Evolutionary conservation across 495 filamentous ascomycete species (phyloP), one percentile per base, ranked within the genome.

Genomic region (Lasiosphaeris hirsuta): DNA sequence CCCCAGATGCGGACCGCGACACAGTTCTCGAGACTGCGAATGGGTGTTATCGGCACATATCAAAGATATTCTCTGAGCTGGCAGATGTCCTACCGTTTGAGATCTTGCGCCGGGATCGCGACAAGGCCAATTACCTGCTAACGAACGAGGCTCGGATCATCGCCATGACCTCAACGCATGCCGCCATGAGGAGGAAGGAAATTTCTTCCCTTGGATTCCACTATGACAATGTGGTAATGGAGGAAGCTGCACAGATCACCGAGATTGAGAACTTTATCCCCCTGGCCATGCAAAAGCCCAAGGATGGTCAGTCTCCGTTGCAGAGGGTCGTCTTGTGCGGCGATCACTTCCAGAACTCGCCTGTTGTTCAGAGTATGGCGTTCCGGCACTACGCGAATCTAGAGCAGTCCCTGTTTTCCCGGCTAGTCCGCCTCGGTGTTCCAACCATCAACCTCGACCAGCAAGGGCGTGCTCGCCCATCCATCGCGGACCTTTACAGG

Each of bases 171-270:
- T 91, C 90, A 3, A 99, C 94, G 1, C 94, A 99, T 73, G 95
- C 94, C 10, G 94, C 94, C n/a, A 99, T 98, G 87, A 86, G 92
- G 56, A 81, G 92, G 47, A 85, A 89, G 58, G 94, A 97, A 64
- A 99, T 99, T 63, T 86, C 90, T 0, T 80, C 83, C 15, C 79
- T 97, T 43, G 95, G 94, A 6, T 97, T 99, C 78, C 89, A 91
- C 61, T 99, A 97, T 63, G 92, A 97, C 72, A 97, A 96, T 61
- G 88, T 99, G 11, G 79, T 99, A 49, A 96, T 99, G 93, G 94
- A 99, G 80, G 94, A 99, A 76, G 92, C 94, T 2, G 94, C 94
- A 17, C 94, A 99, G 63, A 95, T 97, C 66, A 97, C 95, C 9
- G 94, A 99, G 68, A 89, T 97, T 42, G 95, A 97, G 66, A 96